These are phyloP conservation scores for Pseudogymnoascus verrucosus DNA, from an alignment of 2,329 filamentous ascomycete species.

Conservation along the genomic window DNA sequence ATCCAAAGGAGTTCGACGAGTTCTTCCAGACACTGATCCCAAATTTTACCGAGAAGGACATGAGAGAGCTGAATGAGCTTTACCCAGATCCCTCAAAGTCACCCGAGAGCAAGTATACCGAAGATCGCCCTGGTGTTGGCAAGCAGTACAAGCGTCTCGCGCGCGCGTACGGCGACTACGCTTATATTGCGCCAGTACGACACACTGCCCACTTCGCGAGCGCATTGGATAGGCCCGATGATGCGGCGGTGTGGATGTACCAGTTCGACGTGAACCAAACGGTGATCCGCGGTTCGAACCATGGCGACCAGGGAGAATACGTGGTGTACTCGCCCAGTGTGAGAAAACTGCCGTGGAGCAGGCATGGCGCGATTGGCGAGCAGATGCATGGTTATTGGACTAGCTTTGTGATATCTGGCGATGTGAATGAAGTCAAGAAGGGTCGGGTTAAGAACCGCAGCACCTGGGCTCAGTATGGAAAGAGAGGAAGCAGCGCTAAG, in stretches of 20 bases:
- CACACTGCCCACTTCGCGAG: constrained; percentile 44
- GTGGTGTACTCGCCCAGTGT: constrained; percentile 32
- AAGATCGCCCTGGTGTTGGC: constrained; percentile 35
- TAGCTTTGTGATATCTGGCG: constrained; percentile 25
- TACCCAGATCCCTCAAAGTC: constrained; percentile 51
- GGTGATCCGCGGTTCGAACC: constrained; percentile 30
- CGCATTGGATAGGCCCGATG: constrained; percentile 9
- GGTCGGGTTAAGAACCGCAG: constrained; percentile 15
- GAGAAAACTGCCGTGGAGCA: neutral
- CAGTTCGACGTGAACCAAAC: constrained; percentile 45
- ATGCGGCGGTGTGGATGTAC: constrained; percentile 44
- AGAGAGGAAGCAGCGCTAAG: constrained; percentile 22
- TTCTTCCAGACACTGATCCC: constrained; percentile 60
- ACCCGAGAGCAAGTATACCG: constrained; percentile 33
- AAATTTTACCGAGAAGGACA: constrained; percentile 41
- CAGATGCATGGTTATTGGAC: constrained; percentile 28
- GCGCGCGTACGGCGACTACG: constrained; percentile 55
- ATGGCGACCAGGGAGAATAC: constrained; percentile 37
- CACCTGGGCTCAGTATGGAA: constrained; percentile 19
- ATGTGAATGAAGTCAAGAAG: constrained; percentile 24
- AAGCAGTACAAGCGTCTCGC: constrained; percentile 50
- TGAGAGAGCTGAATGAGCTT: constrained; percentile 46
- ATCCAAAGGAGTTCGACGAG: constrained; percentile 42
- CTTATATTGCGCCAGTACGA: constrained; percentile 55
- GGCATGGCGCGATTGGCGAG: constrained; percentile 16